phyloP scores from a whole-genome alignment of 2,329 filamentous ascomycete species.

The Lizonia empirigonia region DNA sequence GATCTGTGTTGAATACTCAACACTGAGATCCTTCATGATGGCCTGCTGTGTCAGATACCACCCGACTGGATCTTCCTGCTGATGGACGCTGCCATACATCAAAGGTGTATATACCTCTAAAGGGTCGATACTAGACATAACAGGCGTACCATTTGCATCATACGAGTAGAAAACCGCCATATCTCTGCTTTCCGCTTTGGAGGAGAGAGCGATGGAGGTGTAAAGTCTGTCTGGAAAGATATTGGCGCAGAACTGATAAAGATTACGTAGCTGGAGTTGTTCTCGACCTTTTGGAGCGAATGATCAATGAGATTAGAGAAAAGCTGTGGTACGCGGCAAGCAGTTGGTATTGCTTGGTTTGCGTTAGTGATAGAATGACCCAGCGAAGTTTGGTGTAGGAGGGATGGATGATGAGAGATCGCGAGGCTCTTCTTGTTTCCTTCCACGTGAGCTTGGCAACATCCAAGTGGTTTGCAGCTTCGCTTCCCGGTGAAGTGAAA shows the following conservation, averaged over 20 bases:
- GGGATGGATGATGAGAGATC: background rate
- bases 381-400: background rate
- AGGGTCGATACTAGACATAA: background rate
- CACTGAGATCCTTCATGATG: background rate
- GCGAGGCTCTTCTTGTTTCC: background rate
- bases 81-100: background rate
- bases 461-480: background rate
- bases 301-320: background rate
- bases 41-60: conserved; percentile 2
- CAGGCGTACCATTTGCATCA: background rate
- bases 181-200: background rate
- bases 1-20: background rate
- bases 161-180: background rate
- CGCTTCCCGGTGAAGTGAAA: background rate
- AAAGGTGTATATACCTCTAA: background rate
- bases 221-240: conserved; percentile 1
- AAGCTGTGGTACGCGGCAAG: background rate
- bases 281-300: background rate
- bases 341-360: background rate
- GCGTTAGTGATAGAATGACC: background rate
- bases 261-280: background rate
- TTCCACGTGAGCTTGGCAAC: conserved; percentile 7
- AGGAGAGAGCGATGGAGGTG: background rate
- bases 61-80: conserved; percentile 1
- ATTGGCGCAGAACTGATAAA: background rate